phyloP scores from a whole-genome alignment of 495 filamentous ascomycete species.

The Aspergillus asperescens region DNA sequence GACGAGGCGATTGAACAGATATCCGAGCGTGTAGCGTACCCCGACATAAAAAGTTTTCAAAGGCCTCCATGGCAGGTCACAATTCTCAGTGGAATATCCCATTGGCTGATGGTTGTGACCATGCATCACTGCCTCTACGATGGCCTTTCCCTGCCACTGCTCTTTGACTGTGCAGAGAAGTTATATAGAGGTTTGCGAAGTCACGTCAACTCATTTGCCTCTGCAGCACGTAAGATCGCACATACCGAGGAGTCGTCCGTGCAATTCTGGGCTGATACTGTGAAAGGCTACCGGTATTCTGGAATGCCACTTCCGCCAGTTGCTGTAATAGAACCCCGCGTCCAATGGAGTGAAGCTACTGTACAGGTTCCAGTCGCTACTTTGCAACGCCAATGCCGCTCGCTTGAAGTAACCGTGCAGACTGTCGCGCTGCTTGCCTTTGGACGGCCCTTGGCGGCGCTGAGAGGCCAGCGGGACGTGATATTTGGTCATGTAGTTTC shows the following conservation, averaged over 20 bases:
- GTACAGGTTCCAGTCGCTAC: neutral
- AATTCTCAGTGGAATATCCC: slow-evolving; percentile 6
- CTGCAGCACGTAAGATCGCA: neutral
- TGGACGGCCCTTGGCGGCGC: slow-evolving; percentile 16
- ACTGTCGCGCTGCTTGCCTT: slow-evolving; percentile 22
- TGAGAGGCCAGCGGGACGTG: slow-evolving; percentile 19
- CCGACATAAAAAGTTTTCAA: neutral
- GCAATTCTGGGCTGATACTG: neutral
- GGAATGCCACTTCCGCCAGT: no score
- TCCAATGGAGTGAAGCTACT: no score
- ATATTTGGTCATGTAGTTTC: slow-evolving; percentile 25
- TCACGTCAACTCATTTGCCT: neutral
- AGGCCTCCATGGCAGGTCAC: slow-evolving; percentile 2
- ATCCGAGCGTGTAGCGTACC: neutral
- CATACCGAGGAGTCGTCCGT: neutral
- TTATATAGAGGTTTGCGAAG: neutral
- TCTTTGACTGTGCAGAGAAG: slow-evolving; percentile 47
- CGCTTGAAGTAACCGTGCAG: slow-evolving; percentile 21
- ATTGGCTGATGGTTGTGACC: slow-evolving; percentile 41
- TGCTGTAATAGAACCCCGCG: no score
- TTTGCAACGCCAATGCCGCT: slow-evolving; percentile 8
- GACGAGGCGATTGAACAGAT: neutral
- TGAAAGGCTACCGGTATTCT: neutral
- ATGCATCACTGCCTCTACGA: slow-evolving; percentile 81
- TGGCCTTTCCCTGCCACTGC: slow-evolving; percentile 58